Evolutionary conservation across 495 filamentous ascomycete species (phyloP), one percentile per base, ranked within the genome.

Genomic region (Wilcoxina mikolae): DNA sequence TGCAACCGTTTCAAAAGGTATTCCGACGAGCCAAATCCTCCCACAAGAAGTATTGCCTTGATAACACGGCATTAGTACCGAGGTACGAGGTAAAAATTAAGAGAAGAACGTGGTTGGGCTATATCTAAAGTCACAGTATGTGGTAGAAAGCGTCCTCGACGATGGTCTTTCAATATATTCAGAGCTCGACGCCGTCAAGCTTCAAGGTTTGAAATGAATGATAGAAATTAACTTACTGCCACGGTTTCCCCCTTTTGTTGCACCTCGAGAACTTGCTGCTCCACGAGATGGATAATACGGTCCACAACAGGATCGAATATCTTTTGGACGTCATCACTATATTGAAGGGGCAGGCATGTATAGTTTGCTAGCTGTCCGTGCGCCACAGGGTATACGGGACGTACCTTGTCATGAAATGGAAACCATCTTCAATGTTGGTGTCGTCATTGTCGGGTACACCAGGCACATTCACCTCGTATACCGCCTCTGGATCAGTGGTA

Each of bases 381-480:
- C 15, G 31, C 7, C 7, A 15, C 15, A 1, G n/a, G 11, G 7
- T 1, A 24, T 46, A n/a, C n/a, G n/a, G n/a, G n/a, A n/a, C n/a
- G n/a, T 35, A 61, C 62, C 54, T 53, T 27, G 76, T 76, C 69
- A 84, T 75, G 25, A 78, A 74, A 46, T 82, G 67, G 64, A 82
- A 83, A 20, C 80, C 80, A 20, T 73, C 79, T 56, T 82, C 77
- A 25, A 83, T 69, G 10, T 77, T 75, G 25, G 72, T 72, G 28
- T 74, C 75, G 56, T 82, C 78, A 55, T 82, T 81, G 59, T 87
- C 83, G 1, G 83, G 76, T 1, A 87, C 68, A 7, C 83, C 83
- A 3, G 82, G 83, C 61, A 87, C 84, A 7, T 61, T 54, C 2
- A 65, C 64, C 17, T 64, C 65, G 23, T 58, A 64, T 7, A 20